Percentiles rank a stretch among this genome's conserved stretches.
Evolutionary conservation across 208 protist genomes (phyloP).

Genomic region (Histomonas meleagridis): DNA sequence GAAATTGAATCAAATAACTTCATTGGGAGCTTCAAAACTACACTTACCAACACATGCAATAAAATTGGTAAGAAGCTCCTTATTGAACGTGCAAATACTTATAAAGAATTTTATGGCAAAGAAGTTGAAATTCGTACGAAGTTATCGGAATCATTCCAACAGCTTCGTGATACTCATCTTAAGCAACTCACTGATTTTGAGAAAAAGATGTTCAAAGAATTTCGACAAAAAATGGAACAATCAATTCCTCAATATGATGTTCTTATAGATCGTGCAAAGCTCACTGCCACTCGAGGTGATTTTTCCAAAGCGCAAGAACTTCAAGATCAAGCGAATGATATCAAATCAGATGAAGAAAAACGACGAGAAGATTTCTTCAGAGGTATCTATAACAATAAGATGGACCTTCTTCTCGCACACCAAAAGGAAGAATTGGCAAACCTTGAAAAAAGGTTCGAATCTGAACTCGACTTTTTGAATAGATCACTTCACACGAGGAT

Average conservation of each 20-base stretch:
- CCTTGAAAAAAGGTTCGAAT: not conserved
- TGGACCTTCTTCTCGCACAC: not conserved
- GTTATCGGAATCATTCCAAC: not conserved
- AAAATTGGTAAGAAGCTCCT: not conserved
- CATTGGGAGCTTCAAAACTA: not conserved
- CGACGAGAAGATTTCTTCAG: not conserved
- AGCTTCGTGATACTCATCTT: not conserved
- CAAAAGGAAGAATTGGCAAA: not conserved
- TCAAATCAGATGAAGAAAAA: not conserved
- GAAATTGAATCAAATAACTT: not conserved
- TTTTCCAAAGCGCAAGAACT: not conserved
- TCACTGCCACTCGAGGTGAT: not conserved
- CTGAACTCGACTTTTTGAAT: not conserved
- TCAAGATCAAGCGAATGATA: not conserved
- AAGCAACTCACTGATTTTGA: not conserved
- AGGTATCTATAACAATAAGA: not conserved
- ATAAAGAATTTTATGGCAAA: not conserved
- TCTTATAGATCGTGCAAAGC: not conserved
- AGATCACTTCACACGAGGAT: not conserved
- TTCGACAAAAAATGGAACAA: not conserved
- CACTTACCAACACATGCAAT: not conserved
- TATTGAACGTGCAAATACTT: not conserved
- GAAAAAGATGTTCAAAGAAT: not conserved
- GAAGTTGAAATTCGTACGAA: not conserved
- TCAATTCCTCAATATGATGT: not conserved